phyloP scores from a whole-genome alignment of 805 yeast genomes.

The Vanderwaltozyma verrucispora region DNA sequence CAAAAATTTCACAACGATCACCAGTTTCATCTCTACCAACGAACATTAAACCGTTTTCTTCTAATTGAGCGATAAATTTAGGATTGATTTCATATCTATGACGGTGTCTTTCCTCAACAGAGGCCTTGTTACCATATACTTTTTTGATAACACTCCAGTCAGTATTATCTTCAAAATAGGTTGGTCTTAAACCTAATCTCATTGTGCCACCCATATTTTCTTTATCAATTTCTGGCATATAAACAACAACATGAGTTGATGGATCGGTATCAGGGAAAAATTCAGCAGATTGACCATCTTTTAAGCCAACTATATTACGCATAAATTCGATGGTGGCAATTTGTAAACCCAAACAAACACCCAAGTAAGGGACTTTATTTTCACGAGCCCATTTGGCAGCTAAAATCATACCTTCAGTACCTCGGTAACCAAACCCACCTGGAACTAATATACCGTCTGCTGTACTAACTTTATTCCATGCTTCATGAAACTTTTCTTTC shows the following conservation, averaged over 20 bases:
- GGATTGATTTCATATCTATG: conserved; percentile 98
- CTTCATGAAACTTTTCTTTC: conserved; percentile 77
- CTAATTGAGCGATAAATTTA: conserved; percentile 58
- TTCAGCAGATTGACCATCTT: conserved; percentile 70
- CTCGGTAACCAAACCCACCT: conserved; percentile 95
- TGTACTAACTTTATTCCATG: conserved; percentile 86
- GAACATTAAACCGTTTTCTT: conserved; percentile 71
- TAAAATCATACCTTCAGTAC: conserved; percentile 94
- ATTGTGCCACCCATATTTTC: conserved; percentile 95
- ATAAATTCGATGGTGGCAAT: conserved; percentile 91
- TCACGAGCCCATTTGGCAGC: conserved; percentile 98
- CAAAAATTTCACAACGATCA: conserved; percentile 89
- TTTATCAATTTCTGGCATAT: conserved; percentile 98
- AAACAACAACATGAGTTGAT: conserved; percentile 62
- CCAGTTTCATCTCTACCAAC: conserved; percentile 89
- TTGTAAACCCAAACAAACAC: conserved; percentile 95
- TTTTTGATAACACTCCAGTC: conserved; percentile 62
- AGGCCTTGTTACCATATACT: conserved; percentile 61
- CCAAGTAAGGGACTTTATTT: conserved; percentile 84
- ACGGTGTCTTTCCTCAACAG: conserved; percentile 88
- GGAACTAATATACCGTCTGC: conserved; percentile 97
- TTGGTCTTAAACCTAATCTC: conserved; percentile 92
- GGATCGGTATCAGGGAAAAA: conserved; percentile 53
- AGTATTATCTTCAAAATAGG: conserved; percentile 60
- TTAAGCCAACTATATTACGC: conserved; percentile 62